Base-by-base conservation (phyloP, 2,329 filamentous ascomycete genomes). In the Penicillium sp. region DNA sequence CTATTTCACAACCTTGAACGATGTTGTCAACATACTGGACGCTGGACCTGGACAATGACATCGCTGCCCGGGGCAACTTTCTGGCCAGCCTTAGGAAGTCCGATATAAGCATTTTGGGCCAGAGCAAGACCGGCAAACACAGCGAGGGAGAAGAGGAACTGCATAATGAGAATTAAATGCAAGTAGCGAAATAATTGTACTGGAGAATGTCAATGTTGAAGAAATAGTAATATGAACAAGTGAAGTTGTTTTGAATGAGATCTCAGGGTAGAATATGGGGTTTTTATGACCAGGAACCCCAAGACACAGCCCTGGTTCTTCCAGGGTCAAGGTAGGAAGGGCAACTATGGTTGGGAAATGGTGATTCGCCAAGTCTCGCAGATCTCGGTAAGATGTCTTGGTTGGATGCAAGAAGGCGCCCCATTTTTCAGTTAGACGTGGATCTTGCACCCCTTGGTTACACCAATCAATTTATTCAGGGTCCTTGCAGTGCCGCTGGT, bases 1-100 rank as follows among this genome's bases (percentile, higher is more conserved):
- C 15, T 8, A 8, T 3, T 27, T 7, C 40, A 23, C n/a, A 1
- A 14, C 11, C 14, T 23, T 12, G 20, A 20, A 14, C 6, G 4
- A 7, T 15, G 14, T 27, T 8, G 3, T n/a, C 9, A 43, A 60
- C 66, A 18, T 61, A 72, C 69, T 20, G 67, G 64, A 35, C 66
- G 67, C 43, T 69, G 67, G 3, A 72, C 56, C 50, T 71, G 69
- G 3, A 72, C 59, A 14, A 55, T 55, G n/a, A 67, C 22, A 1
- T 67, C 45, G 4, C 49, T 47, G 2, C 67, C 69, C 2, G 64
- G 53, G 15, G 49, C n/a, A 8, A 71, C 47, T 4, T 51, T 45
- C 26, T 62, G 37, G 11, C 56, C 63, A 18, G 52, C 52, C 2
- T 25, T n/a, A 2, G 69, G 68, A 2, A 68, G 54, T n/a, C 62